These are phyloP conservation scores for Lobulomyces angularis DNA, from an alignment of 192 early-diverging fungal genomes.

Conservation along the genomic window DNA sequence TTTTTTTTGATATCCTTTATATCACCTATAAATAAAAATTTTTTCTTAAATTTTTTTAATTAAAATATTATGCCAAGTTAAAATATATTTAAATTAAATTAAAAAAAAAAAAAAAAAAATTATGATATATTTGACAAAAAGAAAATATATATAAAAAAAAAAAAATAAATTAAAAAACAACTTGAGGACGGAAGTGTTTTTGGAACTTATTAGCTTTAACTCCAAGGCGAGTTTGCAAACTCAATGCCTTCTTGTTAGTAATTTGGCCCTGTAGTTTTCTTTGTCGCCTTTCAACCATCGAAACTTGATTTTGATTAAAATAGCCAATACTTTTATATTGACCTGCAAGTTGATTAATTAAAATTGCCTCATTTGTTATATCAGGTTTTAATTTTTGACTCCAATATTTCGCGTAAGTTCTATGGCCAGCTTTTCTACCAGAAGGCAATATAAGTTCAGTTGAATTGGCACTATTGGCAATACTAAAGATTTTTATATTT, in stretches of 20 bases:
- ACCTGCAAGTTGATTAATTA: constrained; percentile 66
- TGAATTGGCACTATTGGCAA: constrained; percentile 59
- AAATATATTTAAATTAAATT: no score
- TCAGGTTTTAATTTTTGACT: constrained; percentile 53
- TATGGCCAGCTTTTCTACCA: constrained; percentile 70
- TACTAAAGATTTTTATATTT: constrained; percentile 11
- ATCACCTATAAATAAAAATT: no score
- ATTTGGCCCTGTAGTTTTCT: constrained; percentile 27
- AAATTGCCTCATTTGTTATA: constrained; percentile 56
- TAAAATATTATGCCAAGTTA: no score
- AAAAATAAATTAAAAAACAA: constrained; percentile 41
- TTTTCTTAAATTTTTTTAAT: no score
- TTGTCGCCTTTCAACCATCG: constrained; percentile 18
- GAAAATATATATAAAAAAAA: no score
- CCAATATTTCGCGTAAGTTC: constrained; percentile 70
- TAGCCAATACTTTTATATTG: constrained; percentile 45
- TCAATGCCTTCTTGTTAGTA: constrained; percentile 45
- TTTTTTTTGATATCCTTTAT: no score
- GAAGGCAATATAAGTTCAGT: constrained; percentile 77
- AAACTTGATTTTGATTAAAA: constrained; percentile 20
- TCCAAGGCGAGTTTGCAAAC: constrained; percentile 21
- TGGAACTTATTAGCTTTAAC: constrained; percentile 63
- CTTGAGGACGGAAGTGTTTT: constrained; percentile 73
- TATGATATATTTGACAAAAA: no score
- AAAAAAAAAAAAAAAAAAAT: no score